Conservation (phyloP, 2,329 filamentous ascomycete species). For the Teratosphaeria destructans region DNA sequence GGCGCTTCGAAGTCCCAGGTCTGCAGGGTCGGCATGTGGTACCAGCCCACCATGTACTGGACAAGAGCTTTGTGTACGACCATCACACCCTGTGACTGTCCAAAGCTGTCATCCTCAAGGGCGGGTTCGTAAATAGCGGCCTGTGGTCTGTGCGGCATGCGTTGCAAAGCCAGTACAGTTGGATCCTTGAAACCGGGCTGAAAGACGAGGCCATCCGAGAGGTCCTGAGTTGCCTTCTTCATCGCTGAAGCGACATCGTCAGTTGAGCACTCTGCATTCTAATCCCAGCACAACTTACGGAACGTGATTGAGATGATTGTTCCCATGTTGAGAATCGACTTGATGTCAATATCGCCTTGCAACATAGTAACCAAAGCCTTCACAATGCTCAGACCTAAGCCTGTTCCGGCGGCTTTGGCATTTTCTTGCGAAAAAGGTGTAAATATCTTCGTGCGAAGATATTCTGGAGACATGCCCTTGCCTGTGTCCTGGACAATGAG, state of each 20-base stretch:
- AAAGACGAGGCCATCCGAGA: background rate
- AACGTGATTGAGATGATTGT: slow-evolving; percentile 24
- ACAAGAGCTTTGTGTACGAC: slow-evolving; percentile 12
- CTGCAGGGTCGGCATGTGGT: slow-evolving; percentile 12
- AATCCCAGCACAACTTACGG: background rate
- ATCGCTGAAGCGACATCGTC: slow-evolving; percentile 36
- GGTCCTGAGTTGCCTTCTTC: slow-evolving; percentile 25
- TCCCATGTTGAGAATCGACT: slow-evolving; percentile 15
- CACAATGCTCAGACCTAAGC: slow-evolving; percentile 57
- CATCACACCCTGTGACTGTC: slow-evolving; percentile 10
- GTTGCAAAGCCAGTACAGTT: slow-evolving; percentile 36
- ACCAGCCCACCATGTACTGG: slow-evolving; percentile 15
- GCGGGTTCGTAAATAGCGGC: slow-evolving; percentile 14
- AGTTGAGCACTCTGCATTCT: slow-evolving; percentile 33
- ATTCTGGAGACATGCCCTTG: slow-evolving; percentile 54
- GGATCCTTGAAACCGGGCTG: slow-evolving; percentile 18
- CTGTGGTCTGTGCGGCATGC: slow-evolving; percentile 25
- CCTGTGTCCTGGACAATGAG: slow-evolving; percentile 50
- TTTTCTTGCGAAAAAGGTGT: slow-evolving; percentile 57
- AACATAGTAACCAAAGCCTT: slow-evolving; percentile 48
- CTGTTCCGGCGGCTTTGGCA: slow-evolving; percentile 47
- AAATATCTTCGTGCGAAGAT: slow-evolving; percentile 49
- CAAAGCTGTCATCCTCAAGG: slow-evolving; percentile 12
- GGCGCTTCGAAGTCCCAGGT: slow-evolving; percentile 13
- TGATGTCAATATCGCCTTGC: slow-evolving; percentile 49